Evolutionary conservation across 345 rosid genomes (phyloP), one percentile per base, ranked within the genome.

Genomic region (Populus tremula): DNA sequence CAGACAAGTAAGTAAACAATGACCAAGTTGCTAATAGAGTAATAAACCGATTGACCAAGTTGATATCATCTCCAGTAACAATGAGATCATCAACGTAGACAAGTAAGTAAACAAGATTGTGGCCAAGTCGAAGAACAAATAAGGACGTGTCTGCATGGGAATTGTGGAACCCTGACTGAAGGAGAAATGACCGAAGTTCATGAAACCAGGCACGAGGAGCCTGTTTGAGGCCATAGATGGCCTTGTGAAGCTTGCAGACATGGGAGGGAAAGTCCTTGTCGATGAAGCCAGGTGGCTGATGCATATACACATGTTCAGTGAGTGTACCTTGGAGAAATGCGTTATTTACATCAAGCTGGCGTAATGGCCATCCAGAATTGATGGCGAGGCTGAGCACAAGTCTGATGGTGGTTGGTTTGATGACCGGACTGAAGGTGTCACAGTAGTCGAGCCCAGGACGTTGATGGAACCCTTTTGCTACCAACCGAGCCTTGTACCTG

Each of bases 201-300:
- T 16, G 17, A 14, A 14, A 65, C 69, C 69, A 29, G 2, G 69
- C 39, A 5, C 21, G 0, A 0, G 69, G n/a, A 2, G 36, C 36
- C 7, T 65, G 69, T 29, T 65, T 65, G 1, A 65, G 6, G 11
- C 69, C 69, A 31, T 65, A 31, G 16, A 65, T 25, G 3, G 36
- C 69, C 5, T 65, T 65, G 1, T 16, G n/a, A 5, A 65, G 69
- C 5, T 29, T 31, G 14, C 31, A 9, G 0, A 65, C 21, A 25
- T n/a, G 4, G 21, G 31, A 1, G 0, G 12, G 27, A 0, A 8
- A 2, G 2, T 5, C 20, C 1, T 4, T 18, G 2, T 25, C 20
- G 8, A n/a, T 13, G 16, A 21, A 64, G 29, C 68, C 21, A 2
- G 0, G 17, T 9, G 68, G 68, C 3, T 64, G 68, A 8, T 10